These are phyloP conservation scores for Abelmoschus esculentus DNA, from an alignment of 345 rosid species.

Conservation along the genomic window DNA sequence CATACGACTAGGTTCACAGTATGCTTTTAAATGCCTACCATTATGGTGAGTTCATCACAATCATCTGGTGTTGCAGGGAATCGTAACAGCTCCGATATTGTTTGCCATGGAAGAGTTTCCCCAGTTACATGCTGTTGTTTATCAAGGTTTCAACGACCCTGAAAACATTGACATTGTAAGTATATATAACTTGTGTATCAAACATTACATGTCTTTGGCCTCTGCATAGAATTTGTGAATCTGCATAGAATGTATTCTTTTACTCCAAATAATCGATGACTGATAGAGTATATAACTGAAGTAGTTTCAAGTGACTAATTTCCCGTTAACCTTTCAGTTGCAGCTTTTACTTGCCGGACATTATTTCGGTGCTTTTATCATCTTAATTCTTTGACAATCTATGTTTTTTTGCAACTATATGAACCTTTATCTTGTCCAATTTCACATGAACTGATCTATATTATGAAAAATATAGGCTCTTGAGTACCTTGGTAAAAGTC, in stretches of 20 bases:
- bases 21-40: not conserved
- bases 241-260: too few relatives aligned
- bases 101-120: conserved; percentile 94
- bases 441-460: conserved; percentile 1
- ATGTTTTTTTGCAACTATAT: too few relatives aligned
- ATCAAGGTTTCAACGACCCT: conserved; percentile 58
- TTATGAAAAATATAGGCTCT: conserved; percentile 44
- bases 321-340: not conserved
- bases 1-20: not conserved
- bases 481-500: conserved; percentile 86
- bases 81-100: conserved; percentile 76
- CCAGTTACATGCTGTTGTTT: conserved; percentile 50
- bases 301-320: too few relatives aligned
- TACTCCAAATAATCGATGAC: too few relatives aligned
- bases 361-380: not conserved
- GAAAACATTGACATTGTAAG: conserved; percentile 60
- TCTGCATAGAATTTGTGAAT: not conserved
- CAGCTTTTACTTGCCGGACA: not conserved
- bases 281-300: too few relatives aligned
- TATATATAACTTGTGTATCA: not conserved
- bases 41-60: not conserved
- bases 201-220: not conserved
- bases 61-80: conserved; percentile 39
- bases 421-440: not conserved
- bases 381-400: not conserved